Base-by-base conservation (phyloP, 106 monocot species). In the Iris macrosiphon region DNA sequence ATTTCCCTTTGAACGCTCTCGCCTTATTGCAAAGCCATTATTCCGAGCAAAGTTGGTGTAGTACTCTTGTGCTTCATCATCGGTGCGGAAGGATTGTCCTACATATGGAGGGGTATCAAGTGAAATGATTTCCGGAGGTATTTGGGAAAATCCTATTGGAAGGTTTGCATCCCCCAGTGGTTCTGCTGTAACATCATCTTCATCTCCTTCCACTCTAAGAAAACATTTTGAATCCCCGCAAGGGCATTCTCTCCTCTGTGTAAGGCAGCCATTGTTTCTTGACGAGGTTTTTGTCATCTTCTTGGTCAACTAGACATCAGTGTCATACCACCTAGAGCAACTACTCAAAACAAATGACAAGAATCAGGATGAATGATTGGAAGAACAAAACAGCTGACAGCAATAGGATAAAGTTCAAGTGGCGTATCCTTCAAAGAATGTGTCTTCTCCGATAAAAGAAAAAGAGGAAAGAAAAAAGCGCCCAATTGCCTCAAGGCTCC, bases 1-100 rank as follows among this genome's bases (percentile, higher is more conserved):
- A 59, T 79, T 89, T 33, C 88, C 88, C 48, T 89, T 89, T 17
- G 88, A 83, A 28, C 88, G 68, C 34, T 89, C 83, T 27, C 79
- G 60, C 21, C 88, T 65, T 19, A 89, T 83, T 13, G 88, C 79
- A 42, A 89, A 89, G 4, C 88, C 88, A 64, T 77, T 83, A 45
- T 49, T 76, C 49, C 75, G 61, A 7, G 88, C 88, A 74, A 89
- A 89, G 47, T 70, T 79, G 35, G 66, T 80, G 33, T 89, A 89
- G 19, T 63, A 71, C 39, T 89, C 83, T 71, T 83, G 72, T 7
- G 83, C 88, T 57, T 89, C 88, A 43, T 83, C 76, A 53, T 83
- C 88, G n/a, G 72, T 76, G 55, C 63, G 57, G 46, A 89, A 89
- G 40, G 74, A 60, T 45, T 83, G 88, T 28, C 88, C 88, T 3